A percentile compares a stretch with the other conserved stretches of the same genome.
phyloP scores from a whole-genome alignment of 345 rosid species.

The Lepidium africanum region DNA sequence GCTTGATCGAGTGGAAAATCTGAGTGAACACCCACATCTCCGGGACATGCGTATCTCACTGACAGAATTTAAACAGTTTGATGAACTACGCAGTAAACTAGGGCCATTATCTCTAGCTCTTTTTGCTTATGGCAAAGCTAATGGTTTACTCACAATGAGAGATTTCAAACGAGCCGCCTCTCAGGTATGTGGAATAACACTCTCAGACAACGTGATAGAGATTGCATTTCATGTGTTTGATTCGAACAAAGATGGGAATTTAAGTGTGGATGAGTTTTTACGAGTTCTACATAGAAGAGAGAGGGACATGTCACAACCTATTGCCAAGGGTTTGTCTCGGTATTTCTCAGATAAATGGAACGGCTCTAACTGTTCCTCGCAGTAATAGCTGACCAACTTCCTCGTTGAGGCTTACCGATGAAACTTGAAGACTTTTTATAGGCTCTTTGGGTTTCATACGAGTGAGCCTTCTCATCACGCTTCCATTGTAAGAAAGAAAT shows the following conservation, averaged over 20 bases:
- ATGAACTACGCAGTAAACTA: constrained; percentile 67
- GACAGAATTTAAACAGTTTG: constrained; percentile 74
- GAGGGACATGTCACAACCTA: constrained; percentile 62
- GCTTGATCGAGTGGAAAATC: constrained; percentile 60
- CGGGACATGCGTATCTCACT: constrained; percentile 48
- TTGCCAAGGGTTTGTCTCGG: constrained; percentile 41
- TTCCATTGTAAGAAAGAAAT: constrained; percentile 12
- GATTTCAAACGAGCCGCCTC: constrained; percentile 91
- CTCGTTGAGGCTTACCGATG: constrained; percentile 18
- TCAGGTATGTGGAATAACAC: constrained; percentile 55
- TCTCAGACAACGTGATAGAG: constrained; percentile 59
- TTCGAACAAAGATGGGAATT: constrained; percentile 54
- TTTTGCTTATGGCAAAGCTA: constrained; percentile 75
- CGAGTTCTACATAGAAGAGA: constrained; percentile 55
- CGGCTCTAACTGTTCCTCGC: constrained; percentile 28
- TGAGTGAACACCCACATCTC: constrained; percentile 43
- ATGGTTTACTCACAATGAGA: constrained; percentile 56
- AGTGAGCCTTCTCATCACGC: constrained; percentile 18
- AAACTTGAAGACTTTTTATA: constrained; percentile 10
- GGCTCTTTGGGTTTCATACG: constrained; percentile 16
- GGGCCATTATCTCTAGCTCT: constrained; percentile 82
- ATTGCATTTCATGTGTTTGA: constrained; percentile 80
- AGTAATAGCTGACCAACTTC: neutral
- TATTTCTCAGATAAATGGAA: constrained; percentile 38
- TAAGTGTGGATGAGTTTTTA: constrained; percentile 67